Base-by-base conservation (phyloP, 176 grass and related monocot species). In the Lolium rigidum region DNA sequence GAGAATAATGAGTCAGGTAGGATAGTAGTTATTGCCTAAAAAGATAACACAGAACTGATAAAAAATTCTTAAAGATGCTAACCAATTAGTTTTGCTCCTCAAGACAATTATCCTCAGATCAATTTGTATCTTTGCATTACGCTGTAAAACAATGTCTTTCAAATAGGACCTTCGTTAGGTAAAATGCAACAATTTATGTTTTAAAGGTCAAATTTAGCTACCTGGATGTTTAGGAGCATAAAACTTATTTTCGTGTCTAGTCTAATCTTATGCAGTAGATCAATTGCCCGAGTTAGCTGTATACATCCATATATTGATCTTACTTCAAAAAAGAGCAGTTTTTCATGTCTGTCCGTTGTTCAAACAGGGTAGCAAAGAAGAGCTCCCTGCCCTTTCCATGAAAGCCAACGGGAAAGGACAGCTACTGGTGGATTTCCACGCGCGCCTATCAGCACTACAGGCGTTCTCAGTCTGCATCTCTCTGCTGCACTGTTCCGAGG, bases 391-490 rank as follows among this genome's bases (percentile, higher is more conserved):
- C 24, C 5, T 99, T 62, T 97, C 87, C 43, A 89, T 99, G 83
- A 91, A 86, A 79, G 76, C 82, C 35, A 88, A 91, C 2, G 90
- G 92, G 54, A 76, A 82, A 83, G 92, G 80, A 48, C 88, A 93
- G 68, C 87, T 94, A 76, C 80, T 92, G 79, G 90, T 99, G 80
- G 85, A 99, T 91, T 99, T 99, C 79, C 97, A 97, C 16, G 93
- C 89, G 5, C 86, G 60, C 58, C 76, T 99, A 85, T 99, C 97
- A 22, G 83, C 83, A 4, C 49, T 99, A 70, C 97, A 99, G 75
- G 97, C 97, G 17, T 99, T 99, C 86, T 95, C 94, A 9, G 81
- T 91, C 44, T 96, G 97, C 60, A 94, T 99, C 16, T 91, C 97
- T 21, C 21, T 97, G 73, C 49, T 96, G 80, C 97, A 99, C 84